Percentiles rank a stretch among this genome's conserved stretches.
phyloP scores from a whole-genome alignment of 1,284 basidiomycete genomes.

The Melampsora larici-populina region DNA sequence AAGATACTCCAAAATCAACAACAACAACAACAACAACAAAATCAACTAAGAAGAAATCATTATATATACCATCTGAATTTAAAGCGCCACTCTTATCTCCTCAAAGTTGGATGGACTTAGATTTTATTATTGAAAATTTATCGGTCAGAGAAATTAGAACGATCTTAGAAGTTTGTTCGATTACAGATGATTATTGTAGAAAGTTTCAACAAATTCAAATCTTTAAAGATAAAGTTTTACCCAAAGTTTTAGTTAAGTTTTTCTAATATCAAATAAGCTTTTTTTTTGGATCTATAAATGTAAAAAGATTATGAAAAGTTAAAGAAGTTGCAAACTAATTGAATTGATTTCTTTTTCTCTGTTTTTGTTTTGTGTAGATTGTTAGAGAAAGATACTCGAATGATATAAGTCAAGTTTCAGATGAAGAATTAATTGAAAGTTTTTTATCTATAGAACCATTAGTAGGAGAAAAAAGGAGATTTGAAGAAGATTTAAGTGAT shows the following conservation, averaged over 20 bases:
- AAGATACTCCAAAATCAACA: too few species aligned
- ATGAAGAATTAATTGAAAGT: not conserved
- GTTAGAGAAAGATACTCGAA: not conserved
- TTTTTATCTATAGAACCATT: not conserved
- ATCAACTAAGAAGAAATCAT: too few species aligned
- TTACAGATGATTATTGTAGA: not conserved
- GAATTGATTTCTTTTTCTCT: not conserved
- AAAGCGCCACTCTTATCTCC: not conserved
- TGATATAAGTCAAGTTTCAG: not conserved
- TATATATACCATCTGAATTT: not conserved
- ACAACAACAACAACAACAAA: too few species aligned
- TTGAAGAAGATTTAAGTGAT: not conserved
- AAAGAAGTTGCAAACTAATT: too few species aligned
- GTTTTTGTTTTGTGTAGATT: not conserved
- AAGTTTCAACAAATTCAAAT: not conserved
- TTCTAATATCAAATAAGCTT: too few species aligned
- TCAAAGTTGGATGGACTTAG: not conserved
- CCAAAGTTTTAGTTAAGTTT: constrained; percentile 3
- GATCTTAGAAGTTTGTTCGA: not conserved
- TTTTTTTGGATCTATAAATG: not conserved
- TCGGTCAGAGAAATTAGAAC: not conserved
- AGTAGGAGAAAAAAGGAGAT: not conserved
- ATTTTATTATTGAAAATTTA: not conserved
- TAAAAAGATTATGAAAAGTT: too few species aligned
- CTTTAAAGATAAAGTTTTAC: not conserved